phyloP scores from a whole-genome alignment of 2,329 filamentous ascomycete species.

The Talaromyces sp. region DNA sequence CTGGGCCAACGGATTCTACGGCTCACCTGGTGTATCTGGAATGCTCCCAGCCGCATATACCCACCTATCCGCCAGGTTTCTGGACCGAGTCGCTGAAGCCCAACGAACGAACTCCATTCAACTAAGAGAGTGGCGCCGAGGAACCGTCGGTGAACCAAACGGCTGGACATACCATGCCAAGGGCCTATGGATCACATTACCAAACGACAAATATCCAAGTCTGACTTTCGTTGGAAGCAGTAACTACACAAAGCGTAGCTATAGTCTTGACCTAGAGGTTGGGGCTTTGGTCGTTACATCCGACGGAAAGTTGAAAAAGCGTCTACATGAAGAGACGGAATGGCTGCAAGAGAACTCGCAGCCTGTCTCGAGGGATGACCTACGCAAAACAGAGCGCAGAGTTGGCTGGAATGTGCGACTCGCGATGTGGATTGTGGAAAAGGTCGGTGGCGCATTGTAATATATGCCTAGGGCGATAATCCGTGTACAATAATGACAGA shows the following conservation, averaged over 20 bases:
- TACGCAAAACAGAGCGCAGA: constrained; percentile 72
- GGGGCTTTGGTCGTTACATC: constrained; percentile 80
- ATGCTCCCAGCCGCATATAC: constrained; percentile 91
- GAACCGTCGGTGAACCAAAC: constrained; percentile 70
- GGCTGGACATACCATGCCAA: constrained; percentile 99
- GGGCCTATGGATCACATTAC: constrained; percentile 76
- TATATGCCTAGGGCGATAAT: neutral
- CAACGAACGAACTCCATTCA: constrained; percentile 56
- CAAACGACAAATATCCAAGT: constrained; percentile 58
- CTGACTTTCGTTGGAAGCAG: constrained; percentile 84
- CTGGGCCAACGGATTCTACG: constrained; percentile 91
- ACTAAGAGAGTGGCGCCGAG: constrained; percentile 82
- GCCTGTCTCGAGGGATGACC: constrained; percentile 67
- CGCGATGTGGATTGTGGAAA: constrained; percentile 88
- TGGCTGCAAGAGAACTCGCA: constrained; percentile 73
- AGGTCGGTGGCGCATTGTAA: constrained; percentile 81
- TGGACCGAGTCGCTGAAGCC: constrained; percentile 56
- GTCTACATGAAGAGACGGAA: constrained; percentile 71
- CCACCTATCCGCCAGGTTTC: constrained; percentile 74
- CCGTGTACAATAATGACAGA: constrained; percentile 8
- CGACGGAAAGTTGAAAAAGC: constrained; percentile 64
- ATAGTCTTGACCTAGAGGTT: constrained; percentile 84
- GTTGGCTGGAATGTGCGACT: constrained; percentile 79
- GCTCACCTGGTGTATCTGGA: constrained; percentile 78
- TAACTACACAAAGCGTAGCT: constrained; percentile 93